Evolutionary conservation across 768 basidiomycete genomes (phyloP), one percentile per base, ranked within the genome.

Genomic region (Phlebiopsis gigantea): DNA sequence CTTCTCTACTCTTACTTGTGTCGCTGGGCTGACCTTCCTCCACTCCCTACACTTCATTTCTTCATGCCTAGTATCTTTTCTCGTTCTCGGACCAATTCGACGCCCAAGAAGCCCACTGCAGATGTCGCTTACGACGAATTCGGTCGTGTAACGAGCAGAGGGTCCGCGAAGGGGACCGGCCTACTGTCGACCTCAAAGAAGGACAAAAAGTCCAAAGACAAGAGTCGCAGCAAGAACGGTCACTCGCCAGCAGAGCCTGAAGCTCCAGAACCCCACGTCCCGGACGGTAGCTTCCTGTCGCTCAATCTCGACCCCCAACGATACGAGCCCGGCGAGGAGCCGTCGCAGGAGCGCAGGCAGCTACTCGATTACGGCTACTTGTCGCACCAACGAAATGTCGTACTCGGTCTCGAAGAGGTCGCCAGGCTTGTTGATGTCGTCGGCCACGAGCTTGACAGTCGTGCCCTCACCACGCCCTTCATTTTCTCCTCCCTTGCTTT

Each of bases 401-500:
- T 90, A 15, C 79, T 93, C 0, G 86, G 87, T n/a, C 77, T 90
- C 15, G 82, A 87, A 52, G 81, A 90, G 65, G 80, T 88, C 41
- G 79, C 80, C 5, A 78, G 81, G 43, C 82, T 93, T 46, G 85
- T 91, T n/a, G 78, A 80, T 43, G 82, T 83, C 57, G 73, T 91
- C 55, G 79, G 82, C 46, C 77, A 81, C 53, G 88, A 90, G 71
- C 81, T 93, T 55, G 79, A 78, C 60, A 77, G 81, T 54, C 78
- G 89, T 63, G 89, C 77, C 9, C 79, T 97, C 58, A 86, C 87
- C 21, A 93, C 91, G 2, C 94, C 95, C 21, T 87, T 97, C 72
- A 85, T 98, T 60, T 96, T 98, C 75, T 91, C 90, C 34, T 84
- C 82, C 26, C 82, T 88, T 62, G 93, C 93, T 15, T 83, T 98